Evolutionary conservation across 495 filamentous ascomycete genomes (phyloP), one percentile per base, ranked within the genome.

Genomic region (Aspergillus conjunctus): DNA sequence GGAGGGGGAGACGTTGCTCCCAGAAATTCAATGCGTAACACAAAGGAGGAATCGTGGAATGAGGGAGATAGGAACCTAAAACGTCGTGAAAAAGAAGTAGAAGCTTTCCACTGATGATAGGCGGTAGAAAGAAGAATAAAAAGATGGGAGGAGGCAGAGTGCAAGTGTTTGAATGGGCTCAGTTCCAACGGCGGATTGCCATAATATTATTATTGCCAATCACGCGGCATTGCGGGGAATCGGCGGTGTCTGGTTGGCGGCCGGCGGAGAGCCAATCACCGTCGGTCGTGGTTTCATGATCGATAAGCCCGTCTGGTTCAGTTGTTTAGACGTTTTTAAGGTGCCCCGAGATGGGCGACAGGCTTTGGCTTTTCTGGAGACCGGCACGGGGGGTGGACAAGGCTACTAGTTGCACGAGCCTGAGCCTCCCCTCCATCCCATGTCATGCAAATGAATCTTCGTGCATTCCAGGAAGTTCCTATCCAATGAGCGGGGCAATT

Each of bases 251-350:
- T 61, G 65, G 57, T 68, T 63, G 62, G 66, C 26, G 55, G 60
- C 10, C 39, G 56, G n/a, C 43, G 15, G 41, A 17, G 50, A 50
- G 58, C 71, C 71, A 76, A 76, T 74, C 66, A 73, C 26, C 56
- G 55, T 17, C 26, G 26, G 31, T 58, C 32, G 26, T 41, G 37
- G 51, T 68, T 66, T 68, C 67, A 67, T 71, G 62, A 18, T 53
- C 31, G 30, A 53, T 34, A 53, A 66, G 56, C 22, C 11, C 56
- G 41, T 67, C 58, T 26, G 26, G 26, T 26, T 26, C 2, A 26
- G 26, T 45, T 31, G 11, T 10, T n/a, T 21, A 17, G 15, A 48
- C 10, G 10, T 21, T 48, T 48, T 48, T 22, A 17, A 11, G 20
- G 4, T 48, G 10, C 10, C 17, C 17, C 7, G 17, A 2, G 17